phyloP scores from a whole-genome alignment of 805 yeast genomes.

The Candida sithepensis region DNA sequence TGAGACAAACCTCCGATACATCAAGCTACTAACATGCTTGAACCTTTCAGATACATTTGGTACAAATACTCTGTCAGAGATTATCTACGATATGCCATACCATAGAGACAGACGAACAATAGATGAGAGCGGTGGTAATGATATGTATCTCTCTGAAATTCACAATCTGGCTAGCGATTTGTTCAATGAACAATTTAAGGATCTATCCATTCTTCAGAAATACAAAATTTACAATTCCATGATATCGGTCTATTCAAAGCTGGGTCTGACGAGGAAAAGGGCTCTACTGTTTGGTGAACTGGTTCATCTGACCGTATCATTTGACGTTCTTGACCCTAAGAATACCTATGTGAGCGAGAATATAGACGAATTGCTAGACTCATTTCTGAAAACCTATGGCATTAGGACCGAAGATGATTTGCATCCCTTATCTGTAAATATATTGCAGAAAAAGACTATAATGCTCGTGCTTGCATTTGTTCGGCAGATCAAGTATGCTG shows the following conservation, averaged over 20 bases:
- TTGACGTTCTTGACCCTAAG: constrained; percentile 9
- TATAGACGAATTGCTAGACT: constrained; percentile 35
- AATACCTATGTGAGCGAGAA: constrained; percentile 10
- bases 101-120: constrained; percentile 7
- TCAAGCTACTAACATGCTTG: constrained; percentile 55
- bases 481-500: constrained; percentile 44
- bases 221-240: constrained; percentile 61
- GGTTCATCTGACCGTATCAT: constrained; percentile 40
- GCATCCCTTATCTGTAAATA: constrained; percentile 5
- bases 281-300: constrained; percentile 68
- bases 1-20: constrained; percentile 63
- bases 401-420: constrained; percentile 24
- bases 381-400: constrained; percentile 51
- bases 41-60: constrained; percentile 48
- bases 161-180: constrained; percentile 44
- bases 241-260: constrained; percentile 57
- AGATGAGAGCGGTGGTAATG: constrained; percentile 2
- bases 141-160: constrained; percentile 38
- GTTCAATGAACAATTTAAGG: constrained; percentile 40
- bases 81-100: constrained; percentile 37
- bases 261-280: constrained; percentile 63
- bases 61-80: constrained; percentile 36
- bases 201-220: constrained; percentile 49
- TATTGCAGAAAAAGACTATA: constrained; percentile 39
- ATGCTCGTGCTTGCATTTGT: constrained; percentile 47